Conservation (phyloP, 169 alveolate genomes). For the Eimeria sp. region DNA sequence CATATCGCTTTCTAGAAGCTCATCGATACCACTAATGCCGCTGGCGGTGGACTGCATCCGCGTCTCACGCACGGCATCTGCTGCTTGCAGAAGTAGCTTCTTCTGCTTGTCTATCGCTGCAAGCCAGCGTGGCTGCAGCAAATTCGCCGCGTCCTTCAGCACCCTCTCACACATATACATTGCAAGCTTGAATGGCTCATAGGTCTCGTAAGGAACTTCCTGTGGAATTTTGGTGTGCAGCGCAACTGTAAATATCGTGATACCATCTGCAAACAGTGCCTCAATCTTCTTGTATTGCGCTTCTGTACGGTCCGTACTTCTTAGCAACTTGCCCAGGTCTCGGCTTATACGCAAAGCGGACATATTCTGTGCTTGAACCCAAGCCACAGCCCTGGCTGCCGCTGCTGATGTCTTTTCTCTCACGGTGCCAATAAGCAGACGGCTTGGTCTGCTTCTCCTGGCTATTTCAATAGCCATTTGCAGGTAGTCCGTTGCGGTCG, state of each 20-base stretch:
- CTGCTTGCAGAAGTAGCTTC: background rate
- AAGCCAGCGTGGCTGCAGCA: background rate
- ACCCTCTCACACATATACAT: background rate
- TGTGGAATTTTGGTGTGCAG: background rate
- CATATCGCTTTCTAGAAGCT: conserved; percentile 10
- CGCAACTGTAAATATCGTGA: background rate
- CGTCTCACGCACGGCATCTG: conserved; percentile 1
- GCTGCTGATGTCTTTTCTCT: background rate
- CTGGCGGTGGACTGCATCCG: background rate
- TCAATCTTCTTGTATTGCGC: background rate
- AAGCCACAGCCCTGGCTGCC: conserved; percentile 11
- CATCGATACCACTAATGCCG: background rate
- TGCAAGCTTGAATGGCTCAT: conserved; percentile 8
- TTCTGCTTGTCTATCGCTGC: background rate
- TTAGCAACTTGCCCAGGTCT: conserved; percentile 6
- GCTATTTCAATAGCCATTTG: background rate
- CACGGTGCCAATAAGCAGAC: background rate
- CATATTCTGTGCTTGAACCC: background rate
- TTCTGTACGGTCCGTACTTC: background rate
- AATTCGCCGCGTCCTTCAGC: background rate
- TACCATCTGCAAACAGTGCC: background rate
- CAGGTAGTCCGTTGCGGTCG: background rate
- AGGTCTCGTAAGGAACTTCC: background rate
- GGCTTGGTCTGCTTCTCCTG: background rate
- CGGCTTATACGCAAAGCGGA: background rate